phyloP scores from a whole-genome alignment of 345 rosid species.

The Gossypium ekmanianum region DNA sequence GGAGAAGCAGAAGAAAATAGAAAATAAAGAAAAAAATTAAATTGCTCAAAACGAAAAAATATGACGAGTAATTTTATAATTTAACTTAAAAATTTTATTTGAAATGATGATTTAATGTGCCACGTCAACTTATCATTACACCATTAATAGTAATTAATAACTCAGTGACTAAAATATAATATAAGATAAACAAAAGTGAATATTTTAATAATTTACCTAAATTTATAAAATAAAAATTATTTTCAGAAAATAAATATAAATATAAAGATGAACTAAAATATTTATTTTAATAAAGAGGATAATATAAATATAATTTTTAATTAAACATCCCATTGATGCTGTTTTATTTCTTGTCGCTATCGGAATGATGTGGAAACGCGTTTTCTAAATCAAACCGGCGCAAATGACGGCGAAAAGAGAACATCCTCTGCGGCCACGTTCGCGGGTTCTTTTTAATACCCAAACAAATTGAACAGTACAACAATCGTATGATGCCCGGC shows the following conservation, averaged over 20 bases:
- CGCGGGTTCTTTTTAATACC: not conserved
- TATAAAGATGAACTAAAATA: not conserved
- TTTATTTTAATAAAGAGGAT: too few species aligned
- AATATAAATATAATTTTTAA: not conserved
- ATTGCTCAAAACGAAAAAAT: too few species aligned
- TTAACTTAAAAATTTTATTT: too few species aligned
- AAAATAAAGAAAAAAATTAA: too few species aligned
- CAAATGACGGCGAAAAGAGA: not conserved
- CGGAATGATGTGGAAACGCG: not conserved
- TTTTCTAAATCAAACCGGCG: not conserved
- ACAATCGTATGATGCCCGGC: not conserved
- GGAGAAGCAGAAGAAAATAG: fast-evolving
- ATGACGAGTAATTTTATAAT: fast-evolving
- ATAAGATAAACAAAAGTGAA: too few species aligned
- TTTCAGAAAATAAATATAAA: not conserved
- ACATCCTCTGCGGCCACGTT: not conserved
- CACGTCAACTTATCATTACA: too few species aligned
- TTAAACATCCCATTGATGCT: not conserved
- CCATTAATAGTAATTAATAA: too few species aligned
- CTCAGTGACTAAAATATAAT: too few species aligned
- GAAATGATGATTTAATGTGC: too few species aligned
- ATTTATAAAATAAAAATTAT: not conserved
- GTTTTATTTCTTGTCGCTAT: not conserved
- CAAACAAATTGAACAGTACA: not conserved
- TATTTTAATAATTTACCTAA: fast-evolving